Conservation (phyloP, 2,329 filamentous ascomycete genomes). For the Didymella pomorum region DNA sequence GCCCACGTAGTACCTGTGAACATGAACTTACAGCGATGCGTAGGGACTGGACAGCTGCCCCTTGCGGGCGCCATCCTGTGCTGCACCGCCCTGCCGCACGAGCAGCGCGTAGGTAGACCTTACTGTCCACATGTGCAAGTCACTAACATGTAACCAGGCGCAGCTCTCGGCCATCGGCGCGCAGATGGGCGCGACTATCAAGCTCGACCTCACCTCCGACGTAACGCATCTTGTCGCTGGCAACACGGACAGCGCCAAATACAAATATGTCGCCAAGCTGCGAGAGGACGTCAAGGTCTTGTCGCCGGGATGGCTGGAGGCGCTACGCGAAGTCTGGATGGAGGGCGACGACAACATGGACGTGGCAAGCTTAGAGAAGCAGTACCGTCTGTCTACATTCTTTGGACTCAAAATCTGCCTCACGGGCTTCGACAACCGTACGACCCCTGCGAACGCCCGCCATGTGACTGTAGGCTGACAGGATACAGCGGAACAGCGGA, state of each 20-base stretch:
- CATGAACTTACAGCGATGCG: constrained; percentile 18
- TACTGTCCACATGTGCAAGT: not conserved
- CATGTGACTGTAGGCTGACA: constrained; percentile 36
- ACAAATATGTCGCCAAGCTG: constrained; percentile 91
- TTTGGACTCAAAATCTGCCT: constrained; percentile 70
- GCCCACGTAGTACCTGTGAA: not conserved
- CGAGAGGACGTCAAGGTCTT: constrained; percentile 86
- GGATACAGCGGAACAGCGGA: constrained; percentile 67
- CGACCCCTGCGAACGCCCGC: constrained; percentile 4
- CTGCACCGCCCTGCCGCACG: constrained; percentile 84
- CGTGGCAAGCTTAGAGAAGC: constrained; percentile 71
- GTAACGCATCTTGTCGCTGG: constrained; percentile 95
- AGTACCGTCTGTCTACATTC: constrained; percentile 71
- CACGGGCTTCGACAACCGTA: constrained; percentile 74
- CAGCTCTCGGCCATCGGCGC: constrained; percentile 70
- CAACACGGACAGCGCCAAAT: constrained; percentile 88
- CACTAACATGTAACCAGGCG: constrained; percentile 45
- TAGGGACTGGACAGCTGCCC: constrained; percentile 48
- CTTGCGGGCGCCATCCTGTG: constrained; percentile 75
- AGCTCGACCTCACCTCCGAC: constrained; percentile 92
- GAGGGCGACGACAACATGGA: constrained; percentile 78
- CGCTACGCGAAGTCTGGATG: constrained; percentile 81
- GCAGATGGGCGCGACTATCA: constrained; percentile 87
- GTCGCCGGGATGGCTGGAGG: constrained; percentile 83
- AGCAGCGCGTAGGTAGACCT: constrained; percentile 69